Evolutionary conservation across 345 rosid genomes (phyloP).

Genomic region (Syzygium aromaticum): DNA sequence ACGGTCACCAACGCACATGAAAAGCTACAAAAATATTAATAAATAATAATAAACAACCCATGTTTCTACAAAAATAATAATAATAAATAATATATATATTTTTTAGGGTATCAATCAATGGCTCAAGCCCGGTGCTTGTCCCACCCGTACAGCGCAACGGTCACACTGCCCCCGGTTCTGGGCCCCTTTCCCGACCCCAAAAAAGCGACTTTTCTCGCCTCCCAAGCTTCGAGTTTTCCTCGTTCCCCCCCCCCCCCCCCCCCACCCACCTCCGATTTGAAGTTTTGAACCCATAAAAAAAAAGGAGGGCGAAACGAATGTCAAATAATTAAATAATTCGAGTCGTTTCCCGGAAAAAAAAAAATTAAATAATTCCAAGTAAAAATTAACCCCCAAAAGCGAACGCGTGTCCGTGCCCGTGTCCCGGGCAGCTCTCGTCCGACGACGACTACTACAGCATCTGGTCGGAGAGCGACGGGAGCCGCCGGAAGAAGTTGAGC

Average conservation of each 20-base stretch:
- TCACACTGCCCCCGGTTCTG: not conserved
- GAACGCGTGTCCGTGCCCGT: not conserved
- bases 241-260: not conserved
- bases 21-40: no score
- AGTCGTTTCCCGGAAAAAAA: no score
- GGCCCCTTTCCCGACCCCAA: not conserved
- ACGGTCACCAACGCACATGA: no score
- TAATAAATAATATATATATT: no score
- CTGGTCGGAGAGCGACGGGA: constrained; percentile 82
- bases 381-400: not conserved
- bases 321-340: not conserved
- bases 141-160: not conserved
- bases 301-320: not conserved
- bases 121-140: not conserved
- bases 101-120: not conserved
- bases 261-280: not conserved
- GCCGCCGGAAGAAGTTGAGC: constrained; percentile 67
- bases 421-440: not conserved
- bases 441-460: constrained; percentile 1
- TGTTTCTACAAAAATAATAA: no score
- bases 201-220: not conserved
- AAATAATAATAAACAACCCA: no score
- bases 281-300: not conserved
- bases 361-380: not conserved
- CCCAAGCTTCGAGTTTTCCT: not conserved